Evolutionary conservation across 495 filamentous ascomycete species (phyloP), one percentile per base, ranked within the genome.

Genomic region (Trypethelium eluteriae): DNA sequence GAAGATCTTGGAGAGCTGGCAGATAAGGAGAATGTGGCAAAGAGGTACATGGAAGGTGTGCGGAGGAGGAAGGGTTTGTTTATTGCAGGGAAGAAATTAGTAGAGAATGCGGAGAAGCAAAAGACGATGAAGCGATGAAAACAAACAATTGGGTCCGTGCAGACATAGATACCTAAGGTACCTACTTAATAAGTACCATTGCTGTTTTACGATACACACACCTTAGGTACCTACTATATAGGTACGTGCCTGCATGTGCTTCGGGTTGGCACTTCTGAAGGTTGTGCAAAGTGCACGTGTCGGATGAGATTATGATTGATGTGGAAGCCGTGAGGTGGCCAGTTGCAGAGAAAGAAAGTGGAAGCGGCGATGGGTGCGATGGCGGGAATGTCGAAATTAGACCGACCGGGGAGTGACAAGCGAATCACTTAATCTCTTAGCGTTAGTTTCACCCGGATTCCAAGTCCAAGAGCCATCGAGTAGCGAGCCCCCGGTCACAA

Each of bases 1-100:
- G 94, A 98, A 81, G 94, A 98, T 81, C 79, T 98, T 63, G 94
- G 94, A 39, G 92, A 98, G 81, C 80, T 89, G 72, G 95, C 89
- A 41, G 94, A 98, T 79, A 82, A 82, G 64, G 93, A 98, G 82
- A 96, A 96, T 79, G 88, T 98, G 61, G 95, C 94, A 18, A 97
- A 92, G 84, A 79, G 87, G 76, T 97, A 96, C 80, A 90, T 98
- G 87, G 95, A 98, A 78, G 79, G 82, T 9, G 94, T 98, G 32
- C 80, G 94, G 68, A 79, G 74, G 66, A 79, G 91, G 67, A 98
- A 98, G 84, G 94, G 94, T 0, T 70, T 98, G 79, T 78, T 92
- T 72, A 87, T 98, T 14, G 84, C 86, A 79, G 90, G 89, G 12
- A 81, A 85, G 71, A 89, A 88, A 81, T 80, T 91, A 75, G 90